These are phyloP conservation scores for Heliamphora exappendiculata DNA, from an alignment of 148 eudicot genomes.

Conservation along the genomic window DNA sequence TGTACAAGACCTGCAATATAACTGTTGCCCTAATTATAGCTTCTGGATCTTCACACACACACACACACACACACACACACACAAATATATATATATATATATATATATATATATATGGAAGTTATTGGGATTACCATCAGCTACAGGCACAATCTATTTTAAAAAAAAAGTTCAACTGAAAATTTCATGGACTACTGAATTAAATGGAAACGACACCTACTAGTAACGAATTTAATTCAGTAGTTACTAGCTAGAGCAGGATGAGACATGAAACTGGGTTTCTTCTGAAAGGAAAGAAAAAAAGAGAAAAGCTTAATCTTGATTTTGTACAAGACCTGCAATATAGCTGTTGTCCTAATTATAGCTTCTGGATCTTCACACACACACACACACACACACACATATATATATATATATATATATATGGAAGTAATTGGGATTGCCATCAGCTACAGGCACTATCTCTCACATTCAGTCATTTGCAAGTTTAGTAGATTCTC, in stretches of 20 bases:
- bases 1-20: background rate
- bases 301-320: background rate
- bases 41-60: background rate
- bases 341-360: background rate
- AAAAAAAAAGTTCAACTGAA: background rate
- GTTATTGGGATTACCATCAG: background rate
- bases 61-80: no score
- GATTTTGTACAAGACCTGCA: background rate
- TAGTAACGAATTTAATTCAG: constrained; percentile 6
- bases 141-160: background rate
- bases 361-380: background rate
- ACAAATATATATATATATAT: no score
- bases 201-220: constrained; percentile 4
- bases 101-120: no score
- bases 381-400: no score
- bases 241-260: background rate
- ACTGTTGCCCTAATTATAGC: background rate
- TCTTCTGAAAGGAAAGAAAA: no score
- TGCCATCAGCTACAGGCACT: background rate
- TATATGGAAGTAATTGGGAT: background rate
- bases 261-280: constrained; percentile 11
- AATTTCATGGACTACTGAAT: background rate
- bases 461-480: background rate
- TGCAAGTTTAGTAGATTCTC: background rate
- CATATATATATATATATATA: no score